Base-by-base conservation (phyloP, 345 rosid species). In the Salix viminalis region DNA sequence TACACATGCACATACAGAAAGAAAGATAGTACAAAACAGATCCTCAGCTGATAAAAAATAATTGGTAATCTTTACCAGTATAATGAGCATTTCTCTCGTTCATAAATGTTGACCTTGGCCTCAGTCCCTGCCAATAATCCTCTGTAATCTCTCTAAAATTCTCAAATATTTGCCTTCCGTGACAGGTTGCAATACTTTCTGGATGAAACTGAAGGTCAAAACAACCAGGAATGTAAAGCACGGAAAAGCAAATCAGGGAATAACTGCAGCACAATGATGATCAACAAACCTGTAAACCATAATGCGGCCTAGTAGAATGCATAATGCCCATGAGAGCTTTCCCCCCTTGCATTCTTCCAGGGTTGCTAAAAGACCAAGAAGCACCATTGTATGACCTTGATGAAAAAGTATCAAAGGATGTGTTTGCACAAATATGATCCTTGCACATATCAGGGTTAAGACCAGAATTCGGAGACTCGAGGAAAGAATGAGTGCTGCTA, bases 251-350 rank as follows among this genome's bases (percentile, higher is more conserved):
- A 75, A 72, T 15, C 18, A 34, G 7, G 50, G 21, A 41, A 24
- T 44, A 41, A 72, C 13, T 14, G 73, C 50, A 62, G 62, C 13
- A 34, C 41, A 71, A 67, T 30, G 37, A 75, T 34, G 71, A 60
- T 23, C 24, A 64, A 77, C 82, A 77, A 79, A 95, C 99, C 97
- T 95, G 99, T 73, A 95, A 86, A 69, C 99, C 98, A 77, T 88
- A 95, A 82, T 95, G 99, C 67, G 99, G 99, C 82, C 94, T 81
- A 24, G 89, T 83, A 81, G 93, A 85, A 81, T 95, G 99, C 96
- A 72, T 90, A 81, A 93, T 86, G 52, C 93, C 99, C 99, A 95
- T 95, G 71, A 95, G 79, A 85, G 90, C 86, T 78, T 84, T 85
- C 83, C 84, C 71, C 36, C 76, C 82, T 70, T 32, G 77, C 60